Evolutionary conservation across 768 basidiomycete species (phyloP).

Genomic region (Galerina marginata): DNA sequence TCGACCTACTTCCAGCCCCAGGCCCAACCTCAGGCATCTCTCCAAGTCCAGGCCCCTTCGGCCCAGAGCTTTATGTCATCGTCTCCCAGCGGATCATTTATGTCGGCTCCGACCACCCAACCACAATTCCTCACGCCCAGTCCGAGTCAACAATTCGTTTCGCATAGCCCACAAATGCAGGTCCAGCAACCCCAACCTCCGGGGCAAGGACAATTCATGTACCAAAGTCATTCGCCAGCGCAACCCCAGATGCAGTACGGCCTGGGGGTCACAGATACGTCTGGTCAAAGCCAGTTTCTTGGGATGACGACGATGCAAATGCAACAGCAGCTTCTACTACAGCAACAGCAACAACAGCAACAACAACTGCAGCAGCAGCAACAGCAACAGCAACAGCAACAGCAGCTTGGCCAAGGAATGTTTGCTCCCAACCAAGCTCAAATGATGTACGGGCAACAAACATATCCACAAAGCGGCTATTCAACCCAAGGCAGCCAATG

Average conservation of each 20-base stretch:
- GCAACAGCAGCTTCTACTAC: constrained; percentile 34
- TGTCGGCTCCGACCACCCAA: constrained; percentile 34
- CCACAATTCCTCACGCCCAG: constrained; percentile 38
- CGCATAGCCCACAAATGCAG: constrained; percentile 42
- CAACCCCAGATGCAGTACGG: constrained; percentile 39
- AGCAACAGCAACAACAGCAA: constrained; percentile 24
- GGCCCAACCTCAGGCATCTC: constrained; percentile 17
- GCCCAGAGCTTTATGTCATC: constrained; percentile 26
- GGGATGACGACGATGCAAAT: constrained; percentile 37
- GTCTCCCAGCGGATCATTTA: constrained; percentile 32
- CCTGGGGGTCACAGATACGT: constrained; percentile 20
- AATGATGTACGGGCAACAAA: constrained; percentile 27
- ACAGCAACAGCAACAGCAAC: constrained; percentile 31
- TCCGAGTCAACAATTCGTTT: constrained; percentile 38
- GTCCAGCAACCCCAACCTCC: constrained; percentile 24
- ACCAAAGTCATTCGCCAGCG: constrained; percentile 17
- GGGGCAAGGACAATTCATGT: constrained; percentile 26
- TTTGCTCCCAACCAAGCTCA: constrained; percentile 36
- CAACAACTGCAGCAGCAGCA: constrained; percentile 22
- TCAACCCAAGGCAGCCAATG: constrained; percentile 36
- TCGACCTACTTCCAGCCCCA: constrained; percentile 27
- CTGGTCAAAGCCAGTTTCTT: constrained; percentile 33
- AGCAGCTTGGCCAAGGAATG: constrained; percentile 9
- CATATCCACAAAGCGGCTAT: constrained; percentile 27
- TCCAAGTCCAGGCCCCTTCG: constrained; percentile 30